These are phyloP conservation scores for Mycena filopes DNA, from an alignment of 768 basidiomycete species.

Conservation along the genomic window DNA sequence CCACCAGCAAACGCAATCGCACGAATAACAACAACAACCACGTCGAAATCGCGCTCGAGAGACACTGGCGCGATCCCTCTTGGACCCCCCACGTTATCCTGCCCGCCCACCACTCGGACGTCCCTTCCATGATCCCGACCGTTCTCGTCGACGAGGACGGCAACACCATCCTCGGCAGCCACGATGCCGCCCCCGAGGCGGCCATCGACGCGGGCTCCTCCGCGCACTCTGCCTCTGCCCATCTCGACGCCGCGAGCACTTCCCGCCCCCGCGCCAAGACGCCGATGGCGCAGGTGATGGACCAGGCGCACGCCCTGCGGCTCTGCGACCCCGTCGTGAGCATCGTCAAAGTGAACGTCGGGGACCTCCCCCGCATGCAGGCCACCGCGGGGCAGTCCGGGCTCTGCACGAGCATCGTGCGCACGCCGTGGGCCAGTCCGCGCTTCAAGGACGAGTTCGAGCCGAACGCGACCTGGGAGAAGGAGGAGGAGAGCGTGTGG, in stretches of 20 bases:
- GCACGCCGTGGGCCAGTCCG: slow-evolving; percentile 28
- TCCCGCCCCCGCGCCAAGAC: slow-evolving; percentile 22
- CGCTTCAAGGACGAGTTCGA: slow-evolving; percentile 33
- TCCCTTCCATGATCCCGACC: slow-evolving; percentile 25
- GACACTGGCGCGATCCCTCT: slow-evolving; percentile 30
- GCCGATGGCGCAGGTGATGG: slow-evolving; percentile 32
- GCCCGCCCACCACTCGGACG: slow-evolving; percentile 2
- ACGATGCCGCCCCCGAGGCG: background rate
- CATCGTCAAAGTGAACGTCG: slow-evolving; percentile 29
- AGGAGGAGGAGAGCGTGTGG: slow-evolving; percentile 24
- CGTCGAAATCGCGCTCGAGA: slow-evolving; percentile 11
- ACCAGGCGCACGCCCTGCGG: slow-evolving; percentile 30
- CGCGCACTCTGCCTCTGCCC: background rate
- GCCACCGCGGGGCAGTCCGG: slow-evolving; percentile 33
- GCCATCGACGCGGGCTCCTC: slow-evolving; percentile 13
- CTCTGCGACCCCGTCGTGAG: slow-evolving; percentile 32
- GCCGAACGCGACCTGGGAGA: slow-evolving; percentile 9
- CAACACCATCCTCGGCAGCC: slow-evolving; percentile 28
- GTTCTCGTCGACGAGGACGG: slow-evolving; percentile 33
- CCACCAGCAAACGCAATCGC: slow-evolving; percentile 2
- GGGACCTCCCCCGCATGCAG: slow-evolving; percentile 34
- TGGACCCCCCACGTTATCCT: slow-evolving; percentile 12
- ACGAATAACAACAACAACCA: slow-evolving; percentile 4
- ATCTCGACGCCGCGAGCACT: background rate
- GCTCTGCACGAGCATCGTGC: slow-evolving; percentile 32